These are phyloP conservation scores for Monosporascus sp. DNA, from an alignment of 2,329 filamentous ascomycete species.

Conservation along the genomic window DNA sequence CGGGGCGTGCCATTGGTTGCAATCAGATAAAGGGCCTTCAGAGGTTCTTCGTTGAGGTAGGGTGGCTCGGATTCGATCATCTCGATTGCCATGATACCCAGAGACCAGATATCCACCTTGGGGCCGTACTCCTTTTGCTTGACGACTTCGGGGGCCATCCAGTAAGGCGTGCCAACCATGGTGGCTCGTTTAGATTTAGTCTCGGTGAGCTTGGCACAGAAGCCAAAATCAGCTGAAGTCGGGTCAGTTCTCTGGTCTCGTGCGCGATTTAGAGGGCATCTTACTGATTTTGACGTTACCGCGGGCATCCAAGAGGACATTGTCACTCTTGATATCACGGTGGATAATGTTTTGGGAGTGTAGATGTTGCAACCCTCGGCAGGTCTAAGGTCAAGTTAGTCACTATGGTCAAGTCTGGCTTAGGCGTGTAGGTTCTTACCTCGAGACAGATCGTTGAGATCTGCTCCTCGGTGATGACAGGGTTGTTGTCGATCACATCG, in stretches of 20 bases:
- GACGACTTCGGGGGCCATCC: conserved; percentile 99
- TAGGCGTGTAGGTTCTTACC: conserved; percentile 47
- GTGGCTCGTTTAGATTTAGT: conserved; percentile 95
- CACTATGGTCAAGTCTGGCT: background rate
- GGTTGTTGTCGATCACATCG: conserved; percentile 98
- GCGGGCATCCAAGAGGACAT: conserved; percentile 87
- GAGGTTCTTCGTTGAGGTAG: conserved; percentile 94
- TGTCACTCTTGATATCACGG: conserved; percentile 98
- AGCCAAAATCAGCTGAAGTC: conserved; percentile 86
- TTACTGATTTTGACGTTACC: conserved; percentile 97
- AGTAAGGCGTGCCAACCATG: conserved; percentile 99
- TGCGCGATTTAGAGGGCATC: conserved; percentile 24
- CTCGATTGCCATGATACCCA: conserved; percentile 99
- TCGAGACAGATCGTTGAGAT: conserved; percentile 96
- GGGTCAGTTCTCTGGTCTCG: conserved; percentile 27
- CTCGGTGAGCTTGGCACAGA: conserved; percentile 97
- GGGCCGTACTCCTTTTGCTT: conserved; percentile 98
- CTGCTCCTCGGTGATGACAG: conserved; percentile 88
- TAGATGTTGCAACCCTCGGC: conserved; percentile 87
- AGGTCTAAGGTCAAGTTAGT: conserved; percentile 59
- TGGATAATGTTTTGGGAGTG: conserved; percentile 97
- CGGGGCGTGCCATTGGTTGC: conserved; percentile 95
- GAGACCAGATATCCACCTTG: conserved; percentile 98
- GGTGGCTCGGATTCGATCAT: conserved; percentile 99
- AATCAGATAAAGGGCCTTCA: conserved; percentile 96